Percentiles rank a stretch among this genome's conserved stretches.
Conservation (phyloP, 345 rosid species). For the Conringia planisiliqua region DNA sequence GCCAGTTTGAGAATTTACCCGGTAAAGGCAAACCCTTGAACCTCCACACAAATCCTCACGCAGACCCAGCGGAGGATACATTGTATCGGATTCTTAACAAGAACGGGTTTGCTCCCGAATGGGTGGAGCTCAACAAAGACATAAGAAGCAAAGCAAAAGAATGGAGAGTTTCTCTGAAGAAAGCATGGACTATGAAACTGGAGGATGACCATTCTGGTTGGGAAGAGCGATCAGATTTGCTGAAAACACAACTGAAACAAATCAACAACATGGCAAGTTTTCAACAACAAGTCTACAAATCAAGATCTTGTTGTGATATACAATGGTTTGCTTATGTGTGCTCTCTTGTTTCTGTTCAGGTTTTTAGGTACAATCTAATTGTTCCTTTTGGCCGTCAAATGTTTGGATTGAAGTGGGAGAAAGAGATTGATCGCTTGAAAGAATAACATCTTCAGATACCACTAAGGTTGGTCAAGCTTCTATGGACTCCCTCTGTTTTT, state of each 20-base stretch:
- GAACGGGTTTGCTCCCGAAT: slow-evolving; percentile 84
- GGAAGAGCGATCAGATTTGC: slow-evolving; percentile 41
- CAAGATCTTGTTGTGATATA: neutral
- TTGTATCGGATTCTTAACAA: slow-evolving; percentile 75
- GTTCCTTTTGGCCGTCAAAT: slow-evolving; percentile 91
- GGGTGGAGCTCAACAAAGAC: slow-evolving; percentile 93
- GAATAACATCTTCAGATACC: slow-evolving; percentile 30
- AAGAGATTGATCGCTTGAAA: slow-evolving; percentile 60
- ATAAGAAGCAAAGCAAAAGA: slow-evolving; percentile 52
- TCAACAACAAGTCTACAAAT: neutral
- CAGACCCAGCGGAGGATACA: slow-evolving; percentile 89
- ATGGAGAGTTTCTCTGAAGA: slow-evolving; percentile 70
- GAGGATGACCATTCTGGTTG: slow-evolving; percentile 50
- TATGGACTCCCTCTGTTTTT: slow-evolving; percentile 9
- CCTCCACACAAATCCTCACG: slow-evolving; percentile 63
- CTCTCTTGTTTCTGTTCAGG: slow-evolving; percentile 39
- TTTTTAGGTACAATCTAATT: slow-evolving; percentile 74
- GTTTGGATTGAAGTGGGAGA: slow-evolving; percentile 87
- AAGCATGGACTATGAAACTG: slow-evolving; percentile 58
- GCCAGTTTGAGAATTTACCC: slow-evolving; percentile 85
- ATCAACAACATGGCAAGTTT: slow-evolving; percentile 68
- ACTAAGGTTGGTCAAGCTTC: slow-evolving; percentile 23
- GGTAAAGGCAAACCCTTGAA: slow-evolving; percentile 92
- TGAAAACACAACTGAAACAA: slow-evolving; percentile 55
- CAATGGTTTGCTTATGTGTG: neutral